These are phyloP conservation scores for Dactylella cylindrospora DNA, from an alignment of 2,329 filamentous ascomycete genomes.

Conservation along the genomic window DNA sequence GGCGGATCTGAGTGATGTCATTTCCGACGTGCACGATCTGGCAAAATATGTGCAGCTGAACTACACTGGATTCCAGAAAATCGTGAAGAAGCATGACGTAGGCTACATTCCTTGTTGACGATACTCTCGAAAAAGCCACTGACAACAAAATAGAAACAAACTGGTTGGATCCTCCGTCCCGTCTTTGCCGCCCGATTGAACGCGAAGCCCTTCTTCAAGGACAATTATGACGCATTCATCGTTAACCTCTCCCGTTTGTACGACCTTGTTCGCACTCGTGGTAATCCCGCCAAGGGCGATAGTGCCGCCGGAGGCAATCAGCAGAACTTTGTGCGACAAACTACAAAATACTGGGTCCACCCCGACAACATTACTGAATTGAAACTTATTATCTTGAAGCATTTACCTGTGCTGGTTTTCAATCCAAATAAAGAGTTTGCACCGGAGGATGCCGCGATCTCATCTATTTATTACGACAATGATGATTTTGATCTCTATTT, in stretches of 20 bases:
- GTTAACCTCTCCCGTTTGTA: conserved; percentile 93
- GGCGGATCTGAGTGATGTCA: conserved; percentile 94
- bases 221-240: conserved; percentile 96
- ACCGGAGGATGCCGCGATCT: conserved; percentile 85
- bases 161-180: conserved; percentile 85
- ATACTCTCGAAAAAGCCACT: conserved; percentile 6
- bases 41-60: conserved; percentile 98
- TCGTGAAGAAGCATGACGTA: conserved; percentile 99
- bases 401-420: conserved; percentile 94
- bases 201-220: conserved; percentile 96
- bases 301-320: conserved; percentile 86
- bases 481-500: conserved; percentile 92
- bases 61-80: conserved; percentile 99
- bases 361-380: conserved; percentile 97
- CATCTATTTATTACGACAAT: conserved; percentile 98
- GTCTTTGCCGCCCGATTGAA: conserved; percentile 95
- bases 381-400: conserved; percentile 96
- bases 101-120: conserved; percentile 50
- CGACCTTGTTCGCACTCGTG: conserved; percentile 88
- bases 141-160: conserved; percentile 70
- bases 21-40: conserved; percentile 95
- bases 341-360: conserved; percentile 99
- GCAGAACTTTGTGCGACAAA: conserved; percentile 94
- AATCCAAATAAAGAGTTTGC: conserved; percentile 97
- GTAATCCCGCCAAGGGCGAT: conserved; percentile 89